A percentile compares a stretch with the other conserved stretches of the same genome.
These are phyloP conservation scores for Ophioceras dolichostomum DNA, from an alignment of 2,329 filamentous ascomycete species.

Conservation along the genomic window DNA sequence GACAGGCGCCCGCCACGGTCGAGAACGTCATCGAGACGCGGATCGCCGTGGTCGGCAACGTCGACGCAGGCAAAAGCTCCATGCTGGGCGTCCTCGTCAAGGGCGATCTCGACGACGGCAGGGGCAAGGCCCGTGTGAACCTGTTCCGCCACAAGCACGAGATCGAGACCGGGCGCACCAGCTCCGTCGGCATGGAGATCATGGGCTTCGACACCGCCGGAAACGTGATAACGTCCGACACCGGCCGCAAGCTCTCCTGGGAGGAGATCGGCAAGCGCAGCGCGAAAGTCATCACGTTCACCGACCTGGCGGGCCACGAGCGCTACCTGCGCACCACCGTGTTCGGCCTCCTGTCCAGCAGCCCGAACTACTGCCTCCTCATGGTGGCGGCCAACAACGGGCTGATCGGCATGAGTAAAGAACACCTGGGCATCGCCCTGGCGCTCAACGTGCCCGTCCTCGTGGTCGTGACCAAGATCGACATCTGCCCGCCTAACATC, in stretches of 20 bases:
- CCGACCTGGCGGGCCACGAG: constrained; percentile 90
- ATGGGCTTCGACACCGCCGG: constrained; percentile 91
- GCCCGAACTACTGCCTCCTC: constrained; percentile 91
- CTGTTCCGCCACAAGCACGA: constrained; percentile 98
- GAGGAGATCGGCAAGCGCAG: constrained; percentile 93
- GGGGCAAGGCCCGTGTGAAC: constrained; percentile 87
- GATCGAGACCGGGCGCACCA: constrained; percentile 88
- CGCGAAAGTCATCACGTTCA: constrained; percentile 94
- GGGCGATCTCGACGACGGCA: constrained; percentile 85
- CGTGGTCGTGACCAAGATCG: constrained; percentile 96
- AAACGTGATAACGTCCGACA: constrained; percentile 68
- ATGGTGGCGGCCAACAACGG: constrained; percentile 99
- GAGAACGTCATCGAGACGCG: constrained; percentile 91
- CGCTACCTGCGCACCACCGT: constrained; percentile 91
- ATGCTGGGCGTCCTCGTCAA: constrained; percentile 94
- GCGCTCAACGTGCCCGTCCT: constrained; percentile 95
- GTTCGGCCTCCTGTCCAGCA: constrained; percentile 86
- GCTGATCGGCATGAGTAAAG: constrained; percentile 94
- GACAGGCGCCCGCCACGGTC: constrained; percentile 57
- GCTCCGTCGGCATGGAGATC: constrained; percentile 96
- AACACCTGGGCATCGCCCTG: constrained; percentile 88
- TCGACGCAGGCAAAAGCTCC: constrained; percentile 94
- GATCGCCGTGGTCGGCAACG: constrained; percentile 94
- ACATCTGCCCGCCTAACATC: constrained; percentile 94
- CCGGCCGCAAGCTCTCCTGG: constrained; percentile 74